Evolutionary conservation across 345 rosid genomes (phyloP).

Genomic region (Luvunga scandens): DNA sequence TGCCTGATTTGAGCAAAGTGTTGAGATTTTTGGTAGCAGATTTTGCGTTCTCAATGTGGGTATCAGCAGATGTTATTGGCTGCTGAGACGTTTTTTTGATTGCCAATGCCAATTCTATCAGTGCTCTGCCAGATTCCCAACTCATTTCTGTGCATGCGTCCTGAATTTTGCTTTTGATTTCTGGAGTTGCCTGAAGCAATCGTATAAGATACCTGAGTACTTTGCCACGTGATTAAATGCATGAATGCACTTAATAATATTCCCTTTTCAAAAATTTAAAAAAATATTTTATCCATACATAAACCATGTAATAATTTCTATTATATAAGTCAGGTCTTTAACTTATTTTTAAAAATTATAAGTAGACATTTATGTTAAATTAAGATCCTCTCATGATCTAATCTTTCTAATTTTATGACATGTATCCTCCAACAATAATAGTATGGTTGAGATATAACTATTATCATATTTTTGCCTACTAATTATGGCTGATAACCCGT

Average conservation of each 20-base stretch:
- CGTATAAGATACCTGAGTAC: not conserved
- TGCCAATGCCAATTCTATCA: constrained; percentile 52
- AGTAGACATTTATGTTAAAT: too few relatives aligned
- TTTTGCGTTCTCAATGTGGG: constrained; percentile 43
- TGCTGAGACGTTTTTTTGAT: constrained; percentile 41
- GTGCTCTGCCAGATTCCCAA: constrained; percentile 48
- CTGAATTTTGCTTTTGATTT: constrained; percentile 31
- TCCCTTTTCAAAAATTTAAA: not conserved
- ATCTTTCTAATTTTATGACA: too few relatives aligned
- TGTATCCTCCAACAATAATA: too few relatives aligned
- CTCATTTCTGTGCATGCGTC: constrained; percentile 47
- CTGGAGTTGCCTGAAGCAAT: constrained; percentile 40
- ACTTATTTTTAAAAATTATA: not conserved
- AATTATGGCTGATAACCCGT: too few relatives aligned
- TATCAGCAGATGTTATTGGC: constrained; percentile 26
- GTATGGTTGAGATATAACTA: too few relatives aligned
- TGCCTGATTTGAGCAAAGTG: constrained; percentile 39
- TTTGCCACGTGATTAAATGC: not conserved
- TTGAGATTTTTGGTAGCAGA: constrained; percentile 36
- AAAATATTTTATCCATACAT: not conserved
- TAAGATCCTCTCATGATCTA: too few relatives aligned
- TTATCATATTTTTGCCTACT: too few relatives aligned
- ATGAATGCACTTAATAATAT: not conserved
- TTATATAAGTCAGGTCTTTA: not conserved
- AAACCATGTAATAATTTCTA: not conserved